Evolutionary conservation across 176 grass and related monocot genomes (phyloP), one percentile per base, ranked within the genome.

Genomic region (Oryza meridionalis): DNA sequence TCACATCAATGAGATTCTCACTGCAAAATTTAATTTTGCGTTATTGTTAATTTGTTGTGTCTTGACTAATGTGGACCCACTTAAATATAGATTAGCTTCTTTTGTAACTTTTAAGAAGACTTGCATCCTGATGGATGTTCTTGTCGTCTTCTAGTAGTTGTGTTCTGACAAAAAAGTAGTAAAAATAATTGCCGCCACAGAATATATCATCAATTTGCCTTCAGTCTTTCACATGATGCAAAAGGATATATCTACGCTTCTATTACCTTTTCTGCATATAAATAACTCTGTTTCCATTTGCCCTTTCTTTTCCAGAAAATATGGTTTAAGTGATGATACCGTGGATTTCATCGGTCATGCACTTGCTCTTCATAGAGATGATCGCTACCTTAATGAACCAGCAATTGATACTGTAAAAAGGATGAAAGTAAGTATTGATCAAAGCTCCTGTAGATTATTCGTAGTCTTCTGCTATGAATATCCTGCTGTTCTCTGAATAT

Each of bases 281-380:
- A 51, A 9, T 75, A 75, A 62, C 53, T n/a, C 29, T 80, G 75
- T 69, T 70, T 73, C 49, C 49, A 16, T 82, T 73, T 77, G 32
- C 55, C 50, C 24, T 61, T 81, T 77, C 8, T 50, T 75, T 66
- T 72, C 80, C 77, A 97, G 90, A 71, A 97, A 94, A 89, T 77
- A 97, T 61, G 95, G 92, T 24, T 77, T 97, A 64, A 90, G 90
- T 84, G 94, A 94, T 59, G 93, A 94, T 85, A 94, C 94, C 35
- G 82, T 94, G 33, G 94, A 94, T 65, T 97, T 97, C 69, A 93
- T 97, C 77, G 95, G 95, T 12, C 95, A 94, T 72, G 92, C 95
- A 4, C 75, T 94, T 53, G 92, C 94, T 73, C 92, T 97, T 87
- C 92, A 97, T 68, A 94, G 94, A 80, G 90, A 97, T 80, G 94